Evolutionary conservation across 1,284 basidiomycete genomes (phyloP).

Genomic region (Naganishia sp.): DNA sequence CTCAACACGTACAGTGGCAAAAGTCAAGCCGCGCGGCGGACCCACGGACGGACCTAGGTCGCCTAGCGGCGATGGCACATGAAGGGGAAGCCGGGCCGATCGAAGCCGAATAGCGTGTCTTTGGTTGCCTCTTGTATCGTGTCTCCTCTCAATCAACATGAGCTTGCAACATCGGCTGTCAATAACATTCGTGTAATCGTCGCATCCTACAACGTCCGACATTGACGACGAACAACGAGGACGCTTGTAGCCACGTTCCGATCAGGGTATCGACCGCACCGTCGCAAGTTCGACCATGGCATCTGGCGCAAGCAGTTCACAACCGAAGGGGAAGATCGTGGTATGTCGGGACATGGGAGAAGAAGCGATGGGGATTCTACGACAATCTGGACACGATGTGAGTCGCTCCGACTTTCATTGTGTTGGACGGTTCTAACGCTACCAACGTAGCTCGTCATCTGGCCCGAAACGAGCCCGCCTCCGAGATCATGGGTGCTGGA

Average conservation of each 20-base stretch:
- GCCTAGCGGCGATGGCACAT: no score
- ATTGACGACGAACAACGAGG: no score
- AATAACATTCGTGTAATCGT: no score
- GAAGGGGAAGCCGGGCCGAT: no score
- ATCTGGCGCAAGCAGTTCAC: not conserved
- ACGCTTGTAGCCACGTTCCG: no score
- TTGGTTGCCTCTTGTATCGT: no score
- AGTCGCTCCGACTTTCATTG: slow-evolving; percentile 45
- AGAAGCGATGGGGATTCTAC: slow-evolving; percentile 67
- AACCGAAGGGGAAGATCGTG: slow-evolving; percentile 60
- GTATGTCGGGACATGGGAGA: slow-evolving; percentile 69
- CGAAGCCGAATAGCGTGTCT: no score
- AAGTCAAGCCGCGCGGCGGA: no score
- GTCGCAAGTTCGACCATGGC: not conserved
- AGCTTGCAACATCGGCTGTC: no score
- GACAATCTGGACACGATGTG: slow-evolving; percentile 57
- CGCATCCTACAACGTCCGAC: not conserved
- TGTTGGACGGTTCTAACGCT: slow-evolving; percentile 26
- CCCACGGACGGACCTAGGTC: no score
- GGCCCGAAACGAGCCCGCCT: slow-evolving; percentile 66
- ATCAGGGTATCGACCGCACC: not conserved
- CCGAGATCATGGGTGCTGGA: slow-evolving; percentile 75
- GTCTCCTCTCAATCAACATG: no score
- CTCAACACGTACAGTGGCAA: no score
- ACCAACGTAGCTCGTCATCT: slow-evolving; percentile 59